Evolutionary conservation across 1,284 basidiomycete genomes (phyloP).

Genomic region (Boletellus deceptivus): DNA sequence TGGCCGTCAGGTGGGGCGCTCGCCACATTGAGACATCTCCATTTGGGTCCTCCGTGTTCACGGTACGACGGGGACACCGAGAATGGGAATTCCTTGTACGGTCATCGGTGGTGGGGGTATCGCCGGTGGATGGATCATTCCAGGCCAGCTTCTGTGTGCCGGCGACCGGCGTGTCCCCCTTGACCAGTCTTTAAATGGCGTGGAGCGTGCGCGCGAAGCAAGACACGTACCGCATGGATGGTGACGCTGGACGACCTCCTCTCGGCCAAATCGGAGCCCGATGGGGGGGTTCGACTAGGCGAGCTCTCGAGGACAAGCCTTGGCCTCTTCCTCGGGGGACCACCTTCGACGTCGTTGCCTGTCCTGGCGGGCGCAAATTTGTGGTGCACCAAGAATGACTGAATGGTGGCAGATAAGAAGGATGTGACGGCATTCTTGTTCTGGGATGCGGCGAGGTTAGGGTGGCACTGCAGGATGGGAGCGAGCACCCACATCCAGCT

Average conservation of each 20-base stretch:
- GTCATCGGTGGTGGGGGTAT: constrained; percentile 66
- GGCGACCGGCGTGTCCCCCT: constrained; percentile 14
- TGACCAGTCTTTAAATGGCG: constrained; percentile 11
- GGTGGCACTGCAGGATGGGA: constrained; percentile 1
- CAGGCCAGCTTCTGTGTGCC: constrained; percentile 43
- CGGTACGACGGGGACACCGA: constrained; percentile 27
- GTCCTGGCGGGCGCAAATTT: constrained; percentile 46
- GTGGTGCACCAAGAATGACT: constrained; percentile 65
- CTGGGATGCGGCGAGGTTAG: constrained; percentile 28
- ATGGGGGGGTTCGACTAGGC: constrained; percentile 15
- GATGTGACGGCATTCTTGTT: constrained; percentile 49
- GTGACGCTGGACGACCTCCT: constrained; percentile 1
- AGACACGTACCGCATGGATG: constrained; percentile 21
- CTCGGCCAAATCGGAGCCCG: constrained; percentile 12
- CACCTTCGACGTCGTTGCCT: constrained; percentile 17
- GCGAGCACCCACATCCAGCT: constrained; percentile 57
- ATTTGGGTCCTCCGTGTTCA: constrained; percentile 10
- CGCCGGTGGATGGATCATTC: constrained; percentile 64
- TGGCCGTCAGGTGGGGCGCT: constrained; percentile 12
- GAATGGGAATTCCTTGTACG: constrained; percentile 58
- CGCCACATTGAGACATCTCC: constrained; percentile 14
- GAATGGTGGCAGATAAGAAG: constrained; percentile 59
- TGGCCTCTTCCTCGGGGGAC: constrained; percentile 41
- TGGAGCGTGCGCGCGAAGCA: constrained; percentile 4
- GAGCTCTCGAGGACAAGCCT: constrained; percentile 24